These are phyloP conservation scores for Macroventuria anomochaeta DNA, from an alignment of 2,329 filamentous ascomycete species.

Conservation along the genomic window DNA sequence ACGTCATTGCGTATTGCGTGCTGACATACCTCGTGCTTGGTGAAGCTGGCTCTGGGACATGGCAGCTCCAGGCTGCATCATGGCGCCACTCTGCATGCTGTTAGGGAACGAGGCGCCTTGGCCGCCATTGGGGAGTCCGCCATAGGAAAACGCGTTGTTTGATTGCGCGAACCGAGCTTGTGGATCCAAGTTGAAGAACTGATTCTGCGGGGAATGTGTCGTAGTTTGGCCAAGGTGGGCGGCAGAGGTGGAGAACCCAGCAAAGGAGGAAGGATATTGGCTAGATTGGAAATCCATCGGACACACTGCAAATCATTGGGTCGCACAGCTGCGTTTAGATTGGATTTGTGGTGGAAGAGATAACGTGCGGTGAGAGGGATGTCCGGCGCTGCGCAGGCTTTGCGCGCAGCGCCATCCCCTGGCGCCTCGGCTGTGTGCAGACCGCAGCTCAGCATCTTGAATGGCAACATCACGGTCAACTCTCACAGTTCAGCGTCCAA, in stretches of 20 bases:
- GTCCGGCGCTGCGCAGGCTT: conserved; percentile 12
- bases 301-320: conserved; percentile 45
- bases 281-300: conserved; percentile 49
- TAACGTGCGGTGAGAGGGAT: conserved; percentile 46
- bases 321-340: conserved; percentile 49
- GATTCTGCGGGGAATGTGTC: conserved; percentile 43
- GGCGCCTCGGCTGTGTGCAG: conserved; percentile 12
- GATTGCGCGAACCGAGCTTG: conserved; percentile 46
- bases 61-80: conserved; percentile 46
- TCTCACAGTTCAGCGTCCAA: conserved; percentile 2
- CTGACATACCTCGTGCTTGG: conserved; percentile 48
- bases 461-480: conserved; percentile 4
- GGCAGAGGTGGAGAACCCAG: conserved; percentile 38
- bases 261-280: conserved; percentile 41
- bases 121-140: conserved; percentile 43
- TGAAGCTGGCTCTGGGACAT: conserved; percentile 45
- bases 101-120: conserved; percentile 39
- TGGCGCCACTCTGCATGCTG: conserved; percentile 36
- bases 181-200: conserved; percentile 40
- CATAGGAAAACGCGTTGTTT: conserved; percentile 37
- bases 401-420: conserved; percentile 11
- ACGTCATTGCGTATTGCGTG: conserved; percentile 28
- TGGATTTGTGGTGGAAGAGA: conserved; percentile 44
- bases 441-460: conserved; percentile 8
- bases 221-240: conserved; percentile 28